A percentile compares a stretch with the other conserved stretches of the same genome.
phyloP scores from a whole-genome alignment of 176 grass and related monocot genomes.

The Neostapfia colusana region DNA sequence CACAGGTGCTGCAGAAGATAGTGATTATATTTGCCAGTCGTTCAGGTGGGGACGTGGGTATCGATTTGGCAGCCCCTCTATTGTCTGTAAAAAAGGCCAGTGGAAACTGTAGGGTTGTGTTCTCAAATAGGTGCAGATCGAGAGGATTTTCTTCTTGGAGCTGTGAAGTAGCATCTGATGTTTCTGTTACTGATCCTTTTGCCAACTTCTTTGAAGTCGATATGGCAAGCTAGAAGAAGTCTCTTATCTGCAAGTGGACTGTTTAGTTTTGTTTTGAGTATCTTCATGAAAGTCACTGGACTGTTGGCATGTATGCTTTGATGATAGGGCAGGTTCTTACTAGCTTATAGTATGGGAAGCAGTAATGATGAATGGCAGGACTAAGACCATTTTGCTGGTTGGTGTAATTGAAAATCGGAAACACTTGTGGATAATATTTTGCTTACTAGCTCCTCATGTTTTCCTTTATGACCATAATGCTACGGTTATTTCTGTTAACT shows the following conservation, averaged over 20 bases:
- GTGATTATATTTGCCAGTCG: neutral
- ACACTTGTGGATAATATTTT: neutral
- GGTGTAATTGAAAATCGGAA: neutral
- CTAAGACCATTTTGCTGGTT: neutral
- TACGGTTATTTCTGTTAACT: neutral
- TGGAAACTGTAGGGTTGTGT: neutral
- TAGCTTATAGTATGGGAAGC: neutral
- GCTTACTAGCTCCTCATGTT: neutral
- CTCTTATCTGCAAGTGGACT: neutral
- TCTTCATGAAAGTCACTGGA: neutral
- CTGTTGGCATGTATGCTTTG: neutral
- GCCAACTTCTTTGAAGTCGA: neutral
- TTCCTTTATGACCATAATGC: neutral
- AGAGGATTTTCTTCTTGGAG: neutral
- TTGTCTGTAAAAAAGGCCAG: neutral
- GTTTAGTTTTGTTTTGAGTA: neutral
- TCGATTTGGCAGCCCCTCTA: neutral
- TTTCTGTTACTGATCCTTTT: constrained; percentile 3
- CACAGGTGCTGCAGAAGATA: constrained; percentile 1
- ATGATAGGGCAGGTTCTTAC: neutral
- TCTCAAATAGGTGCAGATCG: neutral
- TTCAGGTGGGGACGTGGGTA: neutral
- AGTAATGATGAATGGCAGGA: neutral
- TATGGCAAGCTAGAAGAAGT: neutral
- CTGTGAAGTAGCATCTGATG: neutral